Base-by-base conservation (phyloP, 1,139 yeast genomes). In the Geotrichum carabidarum region DNA sequence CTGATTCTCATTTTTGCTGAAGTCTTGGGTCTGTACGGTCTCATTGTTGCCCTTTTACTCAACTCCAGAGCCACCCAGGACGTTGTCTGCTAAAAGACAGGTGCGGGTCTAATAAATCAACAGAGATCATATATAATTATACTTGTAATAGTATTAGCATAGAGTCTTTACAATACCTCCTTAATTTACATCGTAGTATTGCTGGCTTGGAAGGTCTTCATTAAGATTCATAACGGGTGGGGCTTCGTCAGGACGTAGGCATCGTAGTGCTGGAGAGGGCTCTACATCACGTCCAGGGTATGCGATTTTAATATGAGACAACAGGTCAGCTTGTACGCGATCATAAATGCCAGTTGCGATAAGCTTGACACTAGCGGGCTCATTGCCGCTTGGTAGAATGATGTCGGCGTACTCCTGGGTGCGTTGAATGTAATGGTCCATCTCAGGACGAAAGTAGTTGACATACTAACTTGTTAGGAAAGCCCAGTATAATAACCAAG, bases 1-100 rank as follows among this genome's bases (percentile, higher is more conserved):
- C 82, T 91, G 75, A 93, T 93, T 71, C 84, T 93, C 72, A 93
- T 93, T 84, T 93, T 93, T 73, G 96, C 98, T 48, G 98, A 93
- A 78, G 99, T 93, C 59, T 79, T 93, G 74, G 99, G 99, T 59
- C 81, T 93, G 64, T 93, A 93, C 72, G 99, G 99, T 62, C 84
- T 88, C 81, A 88, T 88, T 70, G 95, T 88, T 65, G 96, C 96
- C 62, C 82, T 88, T 71, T 80, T 88, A 73, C 82, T 88, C 76
- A 86, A 86, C 81, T 91, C 99, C 62, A 88, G 95, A 80, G 97
- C 98, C 65, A 84, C 87, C 62, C 95, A 87, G 77, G 95, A 86
- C 71, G 95, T 87, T 63, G 70, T 75, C 65, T 89, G 96, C 79
- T 87, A 83, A 77, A 41, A 15, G 30, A 27, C 30, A 6, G 22